These are phyloP conservation scores for Pueraria montana DNA, from an alignment of 306 rosid genomes.

Conservation along the genomic window DNA sequence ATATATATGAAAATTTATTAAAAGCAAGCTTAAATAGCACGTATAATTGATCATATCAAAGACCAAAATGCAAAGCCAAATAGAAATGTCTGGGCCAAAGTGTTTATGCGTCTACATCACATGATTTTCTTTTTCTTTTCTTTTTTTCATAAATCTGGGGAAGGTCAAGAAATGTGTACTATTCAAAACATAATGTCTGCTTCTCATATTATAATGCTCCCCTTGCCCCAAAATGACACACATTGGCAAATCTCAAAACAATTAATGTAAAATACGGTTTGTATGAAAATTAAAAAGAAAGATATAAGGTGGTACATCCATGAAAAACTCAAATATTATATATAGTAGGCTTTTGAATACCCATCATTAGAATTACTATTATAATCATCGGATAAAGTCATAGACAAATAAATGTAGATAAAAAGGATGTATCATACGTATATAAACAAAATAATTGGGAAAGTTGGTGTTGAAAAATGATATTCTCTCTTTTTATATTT, in stretches of 20 bases:
- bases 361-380: conserved; percentile 31
- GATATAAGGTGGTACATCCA: neutral
- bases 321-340: conserved; percentile 6
- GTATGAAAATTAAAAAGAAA: conserved; percentile 19
- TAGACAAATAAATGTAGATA: neutral
- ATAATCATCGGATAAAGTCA: conserved; percentile 39
- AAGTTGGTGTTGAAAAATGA: neutral
- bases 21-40: conserved; percentile 46
- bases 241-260: conserved; percentile 46
- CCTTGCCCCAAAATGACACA: conserved; percentile 40
- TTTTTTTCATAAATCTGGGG: neutral
- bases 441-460: neutral
- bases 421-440: neutral
- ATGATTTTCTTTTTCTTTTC: neutral
- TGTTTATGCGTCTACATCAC: conserved; percentile 42
- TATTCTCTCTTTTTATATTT: neutral
- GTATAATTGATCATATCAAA: conserved; percentile 44
- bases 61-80: conserved; percentile 41
- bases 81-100: conserved; percentile 15
- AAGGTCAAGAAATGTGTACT: conserved; percentile 38
- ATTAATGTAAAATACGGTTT: conserved; percentile 44
- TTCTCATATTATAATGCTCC: conserved; percentile 27
- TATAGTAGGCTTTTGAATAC: conserved; percentile 12
- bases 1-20: conserved; percentile 7
- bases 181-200: conserved; percentile 53